phyloP scores from a whole-genome alignment of 257 asterid genomes.

The Cordia subcordata region DNA sequence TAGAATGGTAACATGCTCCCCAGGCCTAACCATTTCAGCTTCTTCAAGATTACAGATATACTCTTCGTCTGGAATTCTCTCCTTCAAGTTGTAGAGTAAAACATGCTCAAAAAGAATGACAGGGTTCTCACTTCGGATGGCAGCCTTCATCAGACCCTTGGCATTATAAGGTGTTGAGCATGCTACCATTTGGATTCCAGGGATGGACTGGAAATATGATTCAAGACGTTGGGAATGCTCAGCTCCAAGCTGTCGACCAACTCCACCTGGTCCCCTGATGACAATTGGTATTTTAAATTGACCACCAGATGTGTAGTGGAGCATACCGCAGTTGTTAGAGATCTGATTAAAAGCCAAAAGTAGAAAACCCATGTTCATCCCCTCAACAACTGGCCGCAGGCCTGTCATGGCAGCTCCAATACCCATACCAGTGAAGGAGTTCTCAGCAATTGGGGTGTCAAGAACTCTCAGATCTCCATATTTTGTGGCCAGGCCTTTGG shows the following conservation, averaged over 20 bases:
- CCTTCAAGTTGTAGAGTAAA: constrained; percentile 72
- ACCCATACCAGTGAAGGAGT: constrained; percentile 88
- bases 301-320: constrained; percentile 87
- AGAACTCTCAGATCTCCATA: constrained; percentile 83
- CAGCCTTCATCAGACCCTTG: constrained; percentile 79
- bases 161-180: constrained; percentile 83
- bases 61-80: constrained; percentile 78
- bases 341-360: constrained; percentile 81
- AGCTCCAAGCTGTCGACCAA: constrained; percentile 92
- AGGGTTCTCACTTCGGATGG: constrained; percentile 77
- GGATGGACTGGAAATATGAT: constrained; percentile 79
- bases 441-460: constrained; percentile 85
- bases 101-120: constrained; percentile 81
- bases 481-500: constrained; percentile 60
- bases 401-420: constrained; percentile 90
- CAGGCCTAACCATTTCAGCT: constrained; percentile 85
- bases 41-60: constrained; percentile 65
- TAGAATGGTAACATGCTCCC: constrained; percentile 70
- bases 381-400: constrained; percentile 72
- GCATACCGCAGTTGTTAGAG: constrained; percentile 92
- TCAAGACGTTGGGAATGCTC: constrained; percentile 88
- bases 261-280: constrained; percentile 92
- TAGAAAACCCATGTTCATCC: constrained; percentile 94
- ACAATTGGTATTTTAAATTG: constrained; percentile 77
- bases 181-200: constrained; percentile 87